Evolutionary conservation across 352 stramenopile genomes (phyloP).

Genomic region (Phytophthora ohioensis): DNA sequence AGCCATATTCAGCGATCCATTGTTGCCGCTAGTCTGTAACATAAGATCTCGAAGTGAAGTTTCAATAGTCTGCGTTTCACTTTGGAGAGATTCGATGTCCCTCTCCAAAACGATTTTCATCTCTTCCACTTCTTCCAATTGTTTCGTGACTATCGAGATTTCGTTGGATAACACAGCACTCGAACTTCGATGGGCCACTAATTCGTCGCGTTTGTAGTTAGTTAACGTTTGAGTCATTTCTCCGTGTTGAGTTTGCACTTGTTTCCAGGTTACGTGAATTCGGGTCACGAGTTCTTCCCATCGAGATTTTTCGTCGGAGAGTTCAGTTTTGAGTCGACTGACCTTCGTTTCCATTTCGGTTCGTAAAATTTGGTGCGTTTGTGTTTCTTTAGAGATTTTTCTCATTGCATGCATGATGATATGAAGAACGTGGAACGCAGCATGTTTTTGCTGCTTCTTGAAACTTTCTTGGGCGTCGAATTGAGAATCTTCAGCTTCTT

Average conservation of each 20-base stretch:
- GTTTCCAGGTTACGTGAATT: constrained; percentile 44
- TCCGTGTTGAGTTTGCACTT: constrained; percentile 50
- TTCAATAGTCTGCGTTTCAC: constrained; percentile 66
- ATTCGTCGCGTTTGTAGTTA: constrained; percentile 84
- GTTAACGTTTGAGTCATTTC: constrained; percentile 81
- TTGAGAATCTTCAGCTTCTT: constrained; percentile 79
- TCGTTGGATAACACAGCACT: constrained; percentile 82
- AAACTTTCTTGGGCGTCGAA: constrained; percentile 72
- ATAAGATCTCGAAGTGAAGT: constrained; percentile 69
- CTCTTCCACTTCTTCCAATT: constrained; percentile 81
- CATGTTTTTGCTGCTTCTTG: constrained; percentile 65
- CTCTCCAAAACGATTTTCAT: constrained; percentile 62
- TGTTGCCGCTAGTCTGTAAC: constrained; percentile 43
- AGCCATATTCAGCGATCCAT: constrained; percentile 62
- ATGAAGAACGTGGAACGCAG: constrained; percentile 60
- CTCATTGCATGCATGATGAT: constrained; percentile 53
- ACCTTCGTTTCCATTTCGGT: constrained; percentile 26
- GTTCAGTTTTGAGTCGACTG: constrained; percentile 22
- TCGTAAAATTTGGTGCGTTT: constrained; percentile 27
- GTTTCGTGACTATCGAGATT: constrained; percentile 70
- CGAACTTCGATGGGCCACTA: constrained; percentile 76
- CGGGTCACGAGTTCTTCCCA: constrained; percentile 39
- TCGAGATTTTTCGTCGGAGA: constrained; percentile 40
- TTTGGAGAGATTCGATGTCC: constrained; percentile 68
- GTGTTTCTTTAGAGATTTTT: constrained; percentile 37